Evolutionary conservation across 345 rosid genomes (phyloP).

Genomic region (Citrus cavaleriei): DNA sequence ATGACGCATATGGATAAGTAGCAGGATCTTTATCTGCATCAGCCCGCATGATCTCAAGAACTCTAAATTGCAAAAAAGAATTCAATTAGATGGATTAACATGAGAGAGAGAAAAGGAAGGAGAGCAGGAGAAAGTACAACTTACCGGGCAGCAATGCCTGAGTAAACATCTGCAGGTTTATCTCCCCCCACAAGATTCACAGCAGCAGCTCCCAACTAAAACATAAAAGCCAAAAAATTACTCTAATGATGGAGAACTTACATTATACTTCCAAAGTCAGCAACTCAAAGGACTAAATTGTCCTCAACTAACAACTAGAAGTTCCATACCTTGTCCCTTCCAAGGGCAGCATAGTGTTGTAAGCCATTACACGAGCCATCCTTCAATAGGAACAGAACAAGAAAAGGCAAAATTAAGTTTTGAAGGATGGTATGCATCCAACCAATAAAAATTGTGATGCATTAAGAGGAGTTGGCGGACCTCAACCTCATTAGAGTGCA

Average conservation of each 20-base stretch:
- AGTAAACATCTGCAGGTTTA: slow-evolving; percentile 93
- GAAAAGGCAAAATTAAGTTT: slow-evolving; percentile 7
- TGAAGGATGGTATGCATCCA: background rate
- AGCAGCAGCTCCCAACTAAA: slow-evolving; percentile 93
- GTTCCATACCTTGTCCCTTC: slow-evolving; percentile 85
- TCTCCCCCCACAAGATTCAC: slow-evolving; percentile 92
- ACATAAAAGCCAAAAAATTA: slow-evolving; percentile 17
- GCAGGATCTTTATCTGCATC: slow-evolving; percentile 76
- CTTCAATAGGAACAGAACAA: slow-evolving; percentile 38
- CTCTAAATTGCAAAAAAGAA: slow-evolving; percentile 43
- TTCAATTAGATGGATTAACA: slow-evolving; percentile 8
- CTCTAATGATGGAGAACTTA: background rate
- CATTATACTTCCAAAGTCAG: background rate
- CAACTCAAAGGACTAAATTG: background rate
- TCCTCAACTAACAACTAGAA: background rate
- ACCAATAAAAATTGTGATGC: background rate
- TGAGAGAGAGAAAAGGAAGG: background rate
- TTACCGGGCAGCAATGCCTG: slow-evolving; percentile 89
- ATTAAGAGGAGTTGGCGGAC: background rate
- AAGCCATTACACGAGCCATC: slow-evolving; percentile 99
- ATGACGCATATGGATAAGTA: slow-evolving; percentile 47
- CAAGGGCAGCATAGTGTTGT: slow-evolving; percentile 99
- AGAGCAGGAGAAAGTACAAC: slow-evolving; percentile 10
- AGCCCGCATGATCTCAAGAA: slow-evolving; percentile 68
- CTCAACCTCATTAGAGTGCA: background rate